Evolutionary conservation across 2,329 filamentous ascomycete genomes (phyloP).

Genomic region (Ophiostoma sp.): DNA sequence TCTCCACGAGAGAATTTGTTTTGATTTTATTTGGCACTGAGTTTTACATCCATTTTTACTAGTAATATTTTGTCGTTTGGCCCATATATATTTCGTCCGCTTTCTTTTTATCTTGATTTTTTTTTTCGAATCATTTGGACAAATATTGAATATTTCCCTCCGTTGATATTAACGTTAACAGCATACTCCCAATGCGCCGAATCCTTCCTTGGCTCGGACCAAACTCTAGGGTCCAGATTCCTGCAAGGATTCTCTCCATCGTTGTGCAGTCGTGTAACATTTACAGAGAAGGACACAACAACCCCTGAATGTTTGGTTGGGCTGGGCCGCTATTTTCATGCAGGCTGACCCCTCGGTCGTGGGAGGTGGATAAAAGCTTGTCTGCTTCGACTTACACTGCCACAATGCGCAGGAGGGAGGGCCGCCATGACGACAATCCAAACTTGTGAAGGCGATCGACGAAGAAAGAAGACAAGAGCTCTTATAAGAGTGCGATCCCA

Average conservation of each 20-base stretch:
- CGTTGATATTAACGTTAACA: background rate
- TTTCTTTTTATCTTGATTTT: background rate
- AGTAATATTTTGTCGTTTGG: background rate
- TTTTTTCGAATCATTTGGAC: background rate
- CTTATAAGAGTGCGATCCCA: too few species aligned
- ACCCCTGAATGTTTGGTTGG: background rate
- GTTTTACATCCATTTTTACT: background rate
- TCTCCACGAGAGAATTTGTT: background rate
- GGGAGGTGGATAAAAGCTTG: background rate
- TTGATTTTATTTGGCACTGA: background rate
- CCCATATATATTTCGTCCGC: background rate
- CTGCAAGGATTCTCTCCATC: background rate
- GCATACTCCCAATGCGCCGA: background rate
- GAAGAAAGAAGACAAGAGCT: background rate
- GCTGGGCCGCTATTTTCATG: constrained; percentile 1
- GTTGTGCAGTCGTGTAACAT: background rate
- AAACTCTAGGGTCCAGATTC: background rate
- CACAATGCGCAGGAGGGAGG: background rate
- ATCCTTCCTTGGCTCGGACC: background rate
- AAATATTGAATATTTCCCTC: background rate
- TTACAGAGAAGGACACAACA: background rate
- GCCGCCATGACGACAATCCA: background rate
- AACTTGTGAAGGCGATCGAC: background rate
- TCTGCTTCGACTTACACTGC: constrained; percentile 5
- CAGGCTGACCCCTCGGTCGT: background rate